Base-by-base conservation (phyloP, 1,284 basidiomycete species). In the Fomitopsis pinicola region DNA sequence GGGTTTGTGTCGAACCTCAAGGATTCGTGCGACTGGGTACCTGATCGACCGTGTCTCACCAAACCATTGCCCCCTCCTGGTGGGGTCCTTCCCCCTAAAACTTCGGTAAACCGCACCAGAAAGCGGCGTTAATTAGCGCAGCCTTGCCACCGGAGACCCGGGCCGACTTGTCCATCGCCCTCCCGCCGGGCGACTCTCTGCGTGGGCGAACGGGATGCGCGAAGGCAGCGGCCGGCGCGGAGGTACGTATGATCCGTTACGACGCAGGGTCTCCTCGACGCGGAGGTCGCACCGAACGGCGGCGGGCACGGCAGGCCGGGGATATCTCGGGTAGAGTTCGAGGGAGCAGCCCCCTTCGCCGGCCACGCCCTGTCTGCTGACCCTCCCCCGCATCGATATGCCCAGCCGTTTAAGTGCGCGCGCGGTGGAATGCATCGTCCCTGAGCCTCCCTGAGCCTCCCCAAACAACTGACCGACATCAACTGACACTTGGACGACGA, bases 311-410 rank as follows among this genome's bases (percentile, higher is more conserved):
- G 26, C 57, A 54, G 48, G n/a, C 17, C 59, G 60, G 60, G 33
- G 46, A 40, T 48, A 30, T n/a, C 55, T 61, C 60, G 60, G 60
- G 5, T 5, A n/a, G 14, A 50, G 48, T 17, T 26, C 48, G 48
- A 12, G 48, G 28, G 48, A 33, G 48, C 28, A 28, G 26, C 26
- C 28, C 48, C 48, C 48, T 50, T 7, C 48, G 14, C 48, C 42
- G 22, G n/a, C 42, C 42, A 45, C 42, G 42, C n/a, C 8, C 48
- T 30, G 48, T 50, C 48, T 35, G 48, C 48, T 50, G 48, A 50
- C 50, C 56, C 60, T 57, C 50, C 6, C n/a, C 40, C 17, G 55
- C 9, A 44, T 33, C 55, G 60, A 57, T 57, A 40, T 45, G 50
- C n/a, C 38, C 22, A 15, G 19, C 15, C 26, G 48, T 28, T 53